Percentiles rank a stretch among this genome's conserved stretches.
Conservation (phyloP, 441 rosid species). For the Jatropha podagrica region DNA sequence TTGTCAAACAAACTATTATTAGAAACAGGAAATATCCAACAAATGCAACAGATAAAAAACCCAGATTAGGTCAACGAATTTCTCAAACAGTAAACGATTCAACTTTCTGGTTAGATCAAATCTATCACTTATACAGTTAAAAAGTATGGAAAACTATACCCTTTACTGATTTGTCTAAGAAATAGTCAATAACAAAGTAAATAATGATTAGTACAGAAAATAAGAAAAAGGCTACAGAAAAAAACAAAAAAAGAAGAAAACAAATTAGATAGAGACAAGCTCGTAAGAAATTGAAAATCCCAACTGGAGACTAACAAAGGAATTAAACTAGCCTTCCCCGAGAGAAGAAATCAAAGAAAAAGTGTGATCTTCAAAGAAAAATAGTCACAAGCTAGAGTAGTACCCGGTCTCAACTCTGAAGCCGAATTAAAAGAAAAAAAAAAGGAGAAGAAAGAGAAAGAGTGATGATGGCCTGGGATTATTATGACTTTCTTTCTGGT, state of each 20-base stretch:
- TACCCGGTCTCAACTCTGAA: background rate
- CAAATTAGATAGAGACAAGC: background rate
- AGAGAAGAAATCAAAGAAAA: background rate
- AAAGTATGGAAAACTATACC: background rate
- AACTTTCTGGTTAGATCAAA: conserved; percentile 5
- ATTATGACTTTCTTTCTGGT: conserved; percentile 1
- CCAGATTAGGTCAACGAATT: background rate
- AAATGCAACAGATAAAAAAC: conserved; percentile 1
- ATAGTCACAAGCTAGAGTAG: background rate
- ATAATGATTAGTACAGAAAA: background rate
- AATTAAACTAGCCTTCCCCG: background rate
- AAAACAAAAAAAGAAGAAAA: background rate
- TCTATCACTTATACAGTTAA: background rate
- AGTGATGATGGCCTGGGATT: background rate
- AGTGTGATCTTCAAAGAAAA: background rate
- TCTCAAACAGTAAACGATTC: background rate
- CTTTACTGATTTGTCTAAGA: background rate
- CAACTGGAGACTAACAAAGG: background rate
- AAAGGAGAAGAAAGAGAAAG: background rate
- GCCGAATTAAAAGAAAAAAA: background rate
- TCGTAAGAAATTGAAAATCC: background rate
- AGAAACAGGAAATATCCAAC: background rate
- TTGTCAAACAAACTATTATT: background rate
- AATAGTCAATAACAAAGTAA: background rate
- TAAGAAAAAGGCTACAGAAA: background rate